phyloP scores from a whole-genome alignment of 164 flowering plant species.

The Kalanchoe fedtschenkoi region DNA sequence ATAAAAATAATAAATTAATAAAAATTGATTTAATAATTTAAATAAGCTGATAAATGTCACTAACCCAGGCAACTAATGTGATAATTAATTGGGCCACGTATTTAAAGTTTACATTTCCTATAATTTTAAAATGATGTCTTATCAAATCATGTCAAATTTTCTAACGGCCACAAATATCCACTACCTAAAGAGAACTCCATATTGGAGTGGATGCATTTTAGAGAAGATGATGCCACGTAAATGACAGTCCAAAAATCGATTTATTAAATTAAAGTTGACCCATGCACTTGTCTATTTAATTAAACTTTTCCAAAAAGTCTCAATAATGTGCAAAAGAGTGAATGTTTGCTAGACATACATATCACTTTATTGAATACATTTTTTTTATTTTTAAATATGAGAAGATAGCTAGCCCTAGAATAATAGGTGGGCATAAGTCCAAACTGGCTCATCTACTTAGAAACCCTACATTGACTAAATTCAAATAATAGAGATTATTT shows the following conservation, averaged over 20 bases:
- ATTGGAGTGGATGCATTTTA: background rate
- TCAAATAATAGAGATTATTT: background rate
- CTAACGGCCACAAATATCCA: background rate
- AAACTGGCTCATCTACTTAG: too few species aligned
- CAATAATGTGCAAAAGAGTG: background rate
- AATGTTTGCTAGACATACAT: background rate
- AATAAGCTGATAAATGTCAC: too few species aligned
- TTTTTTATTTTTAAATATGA: background rate
- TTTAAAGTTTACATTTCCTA: too few species aligned
- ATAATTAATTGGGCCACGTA: too few species aligned
- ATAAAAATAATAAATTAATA: too few species aligned
- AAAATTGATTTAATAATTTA: too few species aligned
- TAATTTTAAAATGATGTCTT: background rate
- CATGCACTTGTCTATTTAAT: background rate
- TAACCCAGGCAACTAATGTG: too few species aligned
- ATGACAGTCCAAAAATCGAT: background rate
- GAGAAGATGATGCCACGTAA: background rate
- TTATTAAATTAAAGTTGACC: background rate
- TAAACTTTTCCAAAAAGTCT: background rate
- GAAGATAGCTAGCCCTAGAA: background rate
- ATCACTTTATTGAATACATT: background rate
- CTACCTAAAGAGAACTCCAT: background rate
- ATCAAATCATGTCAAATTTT: background rate
- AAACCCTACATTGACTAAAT: background rate
- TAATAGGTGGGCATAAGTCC: background rate